These are phyloP conservation scores for Trametes sanguinea DNA, from an alignment of 768 basidiomycete species.

Conservation along the genomic window DNA sequence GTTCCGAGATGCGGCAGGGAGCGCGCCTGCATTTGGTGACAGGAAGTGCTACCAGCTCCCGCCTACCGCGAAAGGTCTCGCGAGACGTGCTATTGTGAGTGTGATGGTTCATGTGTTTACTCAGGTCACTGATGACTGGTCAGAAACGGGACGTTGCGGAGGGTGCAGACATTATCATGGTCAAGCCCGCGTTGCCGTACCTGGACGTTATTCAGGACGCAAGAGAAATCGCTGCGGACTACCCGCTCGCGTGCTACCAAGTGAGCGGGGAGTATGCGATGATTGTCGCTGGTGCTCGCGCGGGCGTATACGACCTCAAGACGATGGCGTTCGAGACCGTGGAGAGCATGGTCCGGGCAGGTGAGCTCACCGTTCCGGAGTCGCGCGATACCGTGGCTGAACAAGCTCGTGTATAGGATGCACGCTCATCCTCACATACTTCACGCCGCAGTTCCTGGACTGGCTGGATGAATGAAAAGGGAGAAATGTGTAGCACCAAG, in stretches of 20 bases:
- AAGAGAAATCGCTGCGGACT: constrained; percentile 74
- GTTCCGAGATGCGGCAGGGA: constrained; percentile 99
- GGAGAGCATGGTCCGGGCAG: constrained; percentile 91
- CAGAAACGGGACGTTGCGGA: constrained; percentile 87
- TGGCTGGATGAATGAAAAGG: constrained; percentile 55
- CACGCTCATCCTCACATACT: constrained; percentile 90
- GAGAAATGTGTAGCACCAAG: neutral
- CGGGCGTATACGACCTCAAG: constrained; percentile 90
- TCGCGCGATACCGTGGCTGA: neutral
- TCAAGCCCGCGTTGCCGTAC: constrained; percentile 95
- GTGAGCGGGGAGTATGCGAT: constrained; percentile 98
- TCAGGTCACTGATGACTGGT: neutral
- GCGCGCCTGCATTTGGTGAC: constrained; percentile 91
- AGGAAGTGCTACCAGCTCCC: constrained; percentile 99
- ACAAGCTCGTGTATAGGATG: constrained; percentile 53
- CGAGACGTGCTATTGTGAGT: constrained; percentile 88
- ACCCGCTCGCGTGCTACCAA: constrained; percentile 95
- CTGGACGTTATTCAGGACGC: constrained; percentile 95
- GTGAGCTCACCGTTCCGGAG: constrained; percentile 44
- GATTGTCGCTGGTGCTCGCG: constrained; percentile 90
- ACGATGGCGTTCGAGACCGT: constrained; percentile 94
- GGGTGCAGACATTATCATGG: constrained; percentile 99
- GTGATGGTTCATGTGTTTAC: neutral
- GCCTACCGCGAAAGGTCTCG: constrained; percentile 83
- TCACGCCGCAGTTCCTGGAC: constrained; percentile 94